These are phyloP conservation scores for Lantana camara DNA, from an alignment of 257 asterid species.

Conservation along the genomic window DNA sequence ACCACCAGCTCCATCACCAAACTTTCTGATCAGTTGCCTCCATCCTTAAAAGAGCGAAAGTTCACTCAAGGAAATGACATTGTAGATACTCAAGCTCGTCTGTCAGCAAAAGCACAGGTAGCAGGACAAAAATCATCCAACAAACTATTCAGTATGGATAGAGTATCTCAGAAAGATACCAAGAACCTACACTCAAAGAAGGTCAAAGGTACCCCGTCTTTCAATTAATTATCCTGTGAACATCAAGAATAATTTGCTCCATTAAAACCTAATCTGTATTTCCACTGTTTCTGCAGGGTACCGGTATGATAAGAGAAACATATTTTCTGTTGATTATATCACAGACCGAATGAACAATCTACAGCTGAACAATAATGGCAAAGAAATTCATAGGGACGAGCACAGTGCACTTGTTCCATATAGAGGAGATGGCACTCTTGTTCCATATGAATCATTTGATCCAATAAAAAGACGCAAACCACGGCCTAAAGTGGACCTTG, in stretches of 20 bases:
- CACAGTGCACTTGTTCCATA: conserved; percentile 72
- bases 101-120: conserved; percentile 31
- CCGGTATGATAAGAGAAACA: conserved; percentile 28
- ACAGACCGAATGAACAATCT: conserved; percentile 44
- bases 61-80: conserved; percentile 34
- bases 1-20: conserved; percentile 31
- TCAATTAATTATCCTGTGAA: conserved; percentile 10
- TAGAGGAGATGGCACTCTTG: conserved; percentile 55
- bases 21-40: conserved; percentile 30
- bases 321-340: conserved; percentile 46
- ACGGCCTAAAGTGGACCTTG: conserved; percentile 95
- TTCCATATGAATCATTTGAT: conserved; percentile 54
- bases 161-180: conserved; percentile 37
- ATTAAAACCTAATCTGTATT: background rate
- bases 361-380: conserved; percentile 36
- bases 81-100: conserved; percentile 30
- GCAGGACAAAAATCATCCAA: conserved; percentile 38
- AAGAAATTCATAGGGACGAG: conserved; percentile 29
- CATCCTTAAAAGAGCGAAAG: conserved; percentile 28
- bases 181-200: conserved; percentile 38
- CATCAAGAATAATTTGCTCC: conserved; percentile 21
- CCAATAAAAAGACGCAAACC: conserved; percentile 50
- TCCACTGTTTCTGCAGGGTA: conserved; percentile 49
- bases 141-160: conserved; percentile 33
- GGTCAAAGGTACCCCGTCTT: conserved; percentile 49